These are phyloP conservation scores for Fomitopsis pulvina DNA, from an alignment of 768 basidiomycete species.

Conservation along the genomic window DNA sequence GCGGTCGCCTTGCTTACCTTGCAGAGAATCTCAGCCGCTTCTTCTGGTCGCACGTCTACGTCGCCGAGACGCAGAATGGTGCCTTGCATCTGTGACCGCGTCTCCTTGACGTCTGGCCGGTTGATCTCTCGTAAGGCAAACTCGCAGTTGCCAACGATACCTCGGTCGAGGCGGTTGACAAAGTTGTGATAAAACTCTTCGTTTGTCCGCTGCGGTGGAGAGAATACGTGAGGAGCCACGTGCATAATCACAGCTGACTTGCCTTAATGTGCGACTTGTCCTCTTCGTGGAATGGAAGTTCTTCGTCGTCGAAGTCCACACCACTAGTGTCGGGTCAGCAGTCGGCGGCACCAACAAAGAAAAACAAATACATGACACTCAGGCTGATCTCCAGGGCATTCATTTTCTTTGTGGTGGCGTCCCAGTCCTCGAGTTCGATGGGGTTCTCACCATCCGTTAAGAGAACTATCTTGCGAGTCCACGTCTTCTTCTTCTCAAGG, in stretches of 20 bases:
- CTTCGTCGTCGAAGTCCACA: constrained; percentile 80
- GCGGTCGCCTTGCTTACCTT: constrained; percentile 80
- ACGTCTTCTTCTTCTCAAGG: constrained; percentile 65
- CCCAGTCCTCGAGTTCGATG: constrained; percentile 72
- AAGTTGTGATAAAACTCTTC: constrained; percentile 65
- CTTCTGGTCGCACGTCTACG: constrained; percentile 51
- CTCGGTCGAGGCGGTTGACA: constrained; percentile 33
- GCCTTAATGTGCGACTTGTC: constrained; percentile 75
- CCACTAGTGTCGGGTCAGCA: constrained; percentile 44
- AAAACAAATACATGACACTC: constrained; percentile 58
- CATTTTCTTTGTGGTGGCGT: constrained; percentile 60
- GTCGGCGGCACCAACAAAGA: not conserved
- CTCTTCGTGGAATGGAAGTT: constrained; percentile 53
- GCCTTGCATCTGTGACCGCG: constrained; percentile 59
- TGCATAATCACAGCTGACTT: not conserved
- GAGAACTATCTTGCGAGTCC: constrained; percentile 79
- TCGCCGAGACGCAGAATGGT: constrained; percentile 78
- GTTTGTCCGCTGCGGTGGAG: constrained; percentile 54
- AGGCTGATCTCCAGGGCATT: constrained; percentile 49
- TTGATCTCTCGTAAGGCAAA: constrained; percentile 56
- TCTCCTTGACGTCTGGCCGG: constrained; percentile 56
- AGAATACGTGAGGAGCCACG: not conserved
- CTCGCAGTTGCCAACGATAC: constrained; percentile 57
- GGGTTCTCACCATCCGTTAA: constrained; percentile 82
- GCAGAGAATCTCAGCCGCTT: constrained; percentile 69